A percentile compares a stretch with the other conserved stretches of the same genome.
These are phyloP conservation scores for Oenanthe sinensis DNA, from an alignment of 129 eudicot species.

Conservation along the genomic window DNA sequence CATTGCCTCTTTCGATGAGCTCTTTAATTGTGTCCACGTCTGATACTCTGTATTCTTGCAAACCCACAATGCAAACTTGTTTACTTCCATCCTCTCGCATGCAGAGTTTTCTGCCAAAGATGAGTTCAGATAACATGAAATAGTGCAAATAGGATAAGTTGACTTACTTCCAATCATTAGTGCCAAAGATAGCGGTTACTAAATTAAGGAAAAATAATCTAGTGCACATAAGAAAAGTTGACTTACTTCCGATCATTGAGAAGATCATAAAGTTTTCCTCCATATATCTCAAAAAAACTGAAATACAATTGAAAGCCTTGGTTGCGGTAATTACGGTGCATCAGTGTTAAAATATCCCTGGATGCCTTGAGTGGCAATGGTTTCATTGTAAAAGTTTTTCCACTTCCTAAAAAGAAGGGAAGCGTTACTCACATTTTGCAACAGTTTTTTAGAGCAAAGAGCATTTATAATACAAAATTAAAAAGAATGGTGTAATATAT, in stretches of 20 bases:
- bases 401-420: conserved; percentile 65
- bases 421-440: not conserved
- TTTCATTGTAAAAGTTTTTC: conserved; percentile 91
- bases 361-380: conserved; percentile 94
- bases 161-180: conserved; percentile 63
- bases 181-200: not conserved
- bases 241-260: conserved; percentile 82
- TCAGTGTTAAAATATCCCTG: conserved; percentile 74
- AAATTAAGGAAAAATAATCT: not conserved
- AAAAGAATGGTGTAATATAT: not conserved
- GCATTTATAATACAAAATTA: not conserved
- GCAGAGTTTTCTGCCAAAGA: conserved; percentile 64
- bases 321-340: conserved; percentile 87
- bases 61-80: conserved; percentile 96
- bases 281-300: conserved; percentile 96
- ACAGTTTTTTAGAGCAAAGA: not conserved
- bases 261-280: conserved; percentile 90
- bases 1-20: conserved; percentile 88
- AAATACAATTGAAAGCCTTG: conserved; percentile 85
- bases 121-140: conserved; percentile 9
- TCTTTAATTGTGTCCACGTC: conserved; percentile 92
- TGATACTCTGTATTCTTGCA: conserved; percentile 81
- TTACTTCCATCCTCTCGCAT: conserved; percentile 97
- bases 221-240: not conserved
- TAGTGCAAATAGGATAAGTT: not conserved